Evolutionary conservation across 345 rosid genomes (phyloP).

Genomic region (Citropsis articulata): DNA sequence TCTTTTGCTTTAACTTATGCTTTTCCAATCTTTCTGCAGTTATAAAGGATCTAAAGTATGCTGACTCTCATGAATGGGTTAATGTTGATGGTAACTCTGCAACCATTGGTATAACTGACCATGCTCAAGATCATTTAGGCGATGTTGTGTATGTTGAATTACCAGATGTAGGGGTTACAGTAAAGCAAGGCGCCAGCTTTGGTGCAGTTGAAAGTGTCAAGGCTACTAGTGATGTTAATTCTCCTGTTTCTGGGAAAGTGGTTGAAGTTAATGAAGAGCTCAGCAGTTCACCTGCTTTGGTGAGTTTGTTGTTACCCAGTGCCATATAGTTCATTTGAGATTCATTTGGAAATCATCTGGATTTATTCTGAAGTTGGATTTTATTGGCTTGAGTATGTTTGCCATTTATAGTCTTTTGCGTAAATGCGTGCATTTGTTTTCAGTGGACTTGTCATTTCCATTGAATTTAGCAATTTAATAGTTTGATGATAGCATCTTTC

Average conservation of each 20-base stretch:
- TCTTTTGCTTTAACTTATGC: background rate
- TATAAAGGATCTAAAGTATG: conserved; percentile 79
- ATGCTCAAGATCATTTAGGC: conserved; percentile 95
- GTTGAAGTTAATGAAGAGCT: conserved; percentile 72
- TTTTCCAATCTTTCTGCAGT: conserved; percentile 37
- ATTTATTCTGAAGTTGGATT: background rate
- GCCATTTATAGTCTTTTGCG: too few relatives aligned
- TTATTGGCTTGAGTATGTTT: background rate
- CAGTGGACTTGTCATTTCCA: background rate
- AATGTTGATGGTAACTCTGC: conserved; percentile 75
- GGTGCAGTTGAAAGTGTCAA: conserved; percentile 99
- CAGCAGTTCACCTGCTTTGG: conserved; percentile 65
- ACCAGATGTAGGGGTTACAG: conserved; percentile 68
- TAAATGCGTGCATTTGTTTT: background rate
- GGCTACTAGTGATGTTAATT: conserved; percentile 92
- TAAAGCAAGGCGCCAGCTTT: conserved; percentile 69
- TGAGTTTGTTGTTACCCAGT: conserved; percentile 35
- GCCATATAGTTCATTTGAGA: background rate
- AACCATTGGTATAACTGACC: conserved; percentile 89
- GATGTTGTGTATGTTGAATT: conserved; percentile 94
- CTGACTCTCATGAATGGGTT: conserved; percentile 92
- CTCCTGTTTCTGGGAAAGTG: conserved; percentile 89
- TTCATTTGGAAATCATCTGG: background rate
- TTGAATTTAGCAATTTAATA: background rate
- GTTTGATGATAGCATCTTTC: background rate